These are phyloP conservation scores for Backusella australiensis DNA, from an alignment of 192 early-diverging fungal species.

Conservation along the genomic window DNA sequence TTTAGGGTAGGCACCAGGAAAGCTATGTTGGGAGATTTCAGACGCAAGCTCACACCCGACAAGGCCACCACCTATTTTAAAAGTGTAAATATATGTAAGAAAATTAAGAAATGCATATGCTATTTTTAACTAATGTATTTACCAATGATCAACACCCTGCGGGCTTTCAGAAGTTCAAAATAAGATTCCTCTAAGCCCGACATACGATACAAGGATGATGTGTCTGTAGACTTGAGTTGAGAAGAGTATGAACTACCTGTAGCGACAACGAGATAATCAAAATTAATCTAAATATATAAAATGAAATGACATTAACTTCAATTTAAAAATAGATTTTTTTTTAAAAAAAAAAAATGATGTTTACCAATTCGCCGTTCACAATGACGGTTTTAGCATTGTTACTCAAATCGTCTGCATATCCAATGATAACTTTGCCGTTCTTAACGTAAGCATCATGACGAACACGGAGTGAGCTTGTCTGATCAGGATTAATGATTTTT, in stretches of 20 bases:
- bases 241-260: conserved; percentile 35
- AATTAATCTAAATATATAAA: conserved; percentile 22
- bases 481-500: conserved; percentile 24
- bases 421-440: conserved; percentile 38
- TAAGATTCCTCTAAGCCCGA: conserved; percentile 25
- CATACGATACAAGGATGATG: conserved; percentile 30
- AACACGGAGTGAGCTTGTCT: conserved; percentile 25
- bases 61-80: conserved; percentile 41
- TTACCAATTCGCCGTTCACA: conserved; percentile 32
- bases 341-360: not conserved
- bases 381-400: conserved; percentile 15
- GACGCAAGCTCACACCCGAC: conserved; percentile 47
- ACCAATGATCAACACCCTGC: conserved; percentile 42
- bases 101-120: not conserved
- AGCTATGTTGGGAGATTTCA: conserved; percentile 29
- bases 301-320: not conserved
- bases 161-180: conserved; percentile 25
- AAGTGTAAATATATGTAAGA: not conserved
- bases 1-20: conserved; percentile 21
- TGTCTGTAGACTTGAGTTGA: conserved; percentile 33
- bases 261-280: conserved; percentile 36
- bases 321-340: not conserved
- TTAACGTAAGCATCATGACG: conserved; percentile 31
- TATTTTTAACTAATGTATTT: conserved; percentile 2
- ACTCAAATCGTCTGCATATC: conserved; percentile 24